Base-by-base conservation (phyloP, 805 yeast genomes). In the Metschnikowia arizonensis region DNA sequence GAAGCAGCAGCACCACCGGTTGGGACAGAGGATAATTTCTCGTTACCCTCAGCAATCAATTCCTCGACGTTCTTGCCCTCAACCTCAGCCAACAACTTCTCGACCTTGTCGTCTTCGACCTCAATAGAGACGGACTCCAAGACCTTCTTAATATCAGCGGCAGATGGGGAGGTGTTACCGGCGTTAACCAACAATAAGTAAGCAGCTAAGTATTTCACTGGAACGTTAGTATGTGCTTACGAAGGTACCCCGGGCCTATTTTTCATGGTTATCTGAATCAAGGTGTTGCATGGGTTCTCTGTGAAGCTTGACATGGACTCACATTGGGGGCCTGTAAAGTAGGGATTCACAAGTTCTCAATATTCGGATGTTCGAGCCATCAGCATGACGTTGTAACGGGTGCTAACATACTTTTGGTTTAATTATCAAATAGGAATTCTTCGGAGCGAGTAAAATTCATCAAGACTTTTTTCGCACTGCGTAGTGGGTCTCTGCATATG, bases 131-230 rank as follows among this genome's bases (percentile, higher is more conserved):
- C 72, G 44, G 74, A 58, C 59, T 63, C 68, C 59, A 68, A 66
- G 54, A 68, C 70, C 44, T 62, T 51, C 58, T 61, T 63, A 66
- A 68, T 52, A 59, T 67, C 73, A 43, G 72, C 62, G 48, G 71
- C 68, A 51, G 73, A 65, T 61, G 74, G 74, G 51, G 72, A 49
- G 49, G 70, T 53, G 69, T 68, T 68, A 58, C 74, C 74, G 64
- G 72, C 73, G 69, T 67, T 66, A 54, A 66, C 70, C 64, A 68
- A 68, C 64, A 68, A 67, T 61, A 68, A 66, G 71, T 68, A 68
- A 59, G 74, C 74, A 63, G 74, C 74, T 61, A 68, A 64, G 72
- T 68, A 68, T 66, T 68, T 68, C 74, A 68, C 69, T 67, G 40
- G 5, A 29, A 23, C 25, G 66, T 63, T 62, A 62, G 66, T 61